Evolutionary conservation across 1,284 basidiomycete genomes (phyloP), one percentile per base, ranked within the genome.

Genomic region (Anthracocystis panici-leucophaei): DNA sequence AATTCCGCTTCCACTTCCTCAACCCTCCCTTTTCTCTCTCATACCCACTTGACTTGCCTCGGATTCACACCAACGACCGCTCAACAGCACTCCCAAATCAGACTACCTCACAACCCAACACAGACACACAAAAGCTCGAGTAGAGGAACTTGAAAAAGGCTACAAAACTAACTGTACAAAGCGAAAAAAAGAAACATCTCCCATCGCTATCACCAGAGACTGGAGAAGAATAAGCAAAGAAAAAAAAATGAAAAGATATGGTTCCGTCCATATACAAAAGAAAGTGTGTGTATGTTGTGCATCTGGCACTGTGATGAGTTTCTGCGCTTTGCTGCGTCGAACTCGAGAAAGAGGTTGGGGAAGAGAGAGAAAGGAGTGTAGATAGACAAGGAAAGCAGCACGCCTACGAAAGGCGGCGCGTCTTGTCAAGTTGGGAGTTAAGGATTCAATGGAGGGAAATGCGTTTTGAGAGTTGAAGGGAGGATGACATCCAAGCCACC

Each of bases 401-500:
- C 18, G 45, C 40, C 18, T 23, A 10, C 5, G 27, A 27, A 20
- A 12, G 23, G 29, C 44, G 54, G 31, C 31, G n/a, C 35, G 38
- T 46, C 16, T 38, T 31, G 50, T 46, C 62, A 53, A 50, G 62
- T 64, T 53, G 62, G 62, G 62, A 48, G 40, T 3, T 12, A 46
- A 29, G 25, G 45, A 35, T 40, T 10, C 7, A 16, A 31, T 7
- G 3, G n/a, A n/a, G 7, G 23, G 45, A 0, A 3, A 21, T 25
- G 45, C 55, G 38, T 58, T 29, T 23, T 41, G 5, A 18, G 20
- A 12, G 35, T 3, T 6, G 31, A 10, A 42, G 5, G 52, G 23
- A 21, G 23, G 38, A 23, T n/a, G 25, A 49, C 18, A 7, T 31
- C 14, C 5, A 27, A 49, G 18, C 16, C 18, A 25, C 29, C 29